Evolutionary conservation across 495 filamentous ascomycete species (phyloP), one percentile per base, ranked within the genome.

Genomic region (Xylaria telfairii): DNA sequence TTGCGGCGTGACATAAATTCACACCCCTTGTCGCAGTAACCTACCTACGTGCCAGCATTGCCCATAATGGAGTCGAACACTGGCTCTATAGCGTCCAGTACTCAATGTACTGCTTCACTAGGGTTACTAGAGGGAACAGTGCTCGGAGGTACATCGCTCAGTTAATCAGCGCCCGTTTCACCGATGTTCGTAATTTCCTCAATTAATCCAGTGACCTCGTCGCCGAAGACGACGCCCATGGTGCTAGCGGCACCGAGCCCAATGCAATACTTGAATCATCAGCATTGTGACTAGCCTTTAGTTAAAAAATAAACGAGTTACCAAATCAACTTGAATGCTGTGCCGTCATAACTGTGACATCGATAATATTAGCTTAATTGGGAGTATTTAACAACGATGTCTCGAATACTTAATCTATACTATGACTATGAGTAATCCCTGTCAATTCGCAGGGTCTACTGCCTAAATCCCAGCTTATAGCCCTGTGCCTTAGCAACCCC

Each of bases 81-180:
- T 53, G 66, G 61, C 24, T 67, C 44, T 34, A 73, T 51, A 24
- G 65, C 60, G n/a, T 42, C 71, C 13, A 19, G 53, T 13, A 26
- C 67, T 34, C 63, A 54, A 15, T 69, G 32, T 8, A 26, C 12
- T 21, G 66, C 73, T 8, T 19, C 57, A 3, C 56, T 39, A n/a
- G 67, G 66, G 65, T 74, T 42, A 7, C 34, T 32, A 4, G 60
- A 64, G 19, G 72, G 13, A 7, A 69, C 69, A 2, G 72, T 74
- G 44, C 73, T 74, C 19, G 62, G 53, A 37, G 65, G 59, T 17
- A 60, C 61, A 60, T 24, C 69, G 15, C 61, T 37, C 0, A 53
- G 6, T 15, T 72, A 60, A 9, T 37, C 34, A 28, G 66, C 24
- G n/a, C 72, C 69, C 72, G 69, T 69, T 3, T 46, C 9, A 3